Evolutionary conservation across 176 grass and related monocot genomes (phyloP).

Genomic region (Musa acuminata): DNA sequence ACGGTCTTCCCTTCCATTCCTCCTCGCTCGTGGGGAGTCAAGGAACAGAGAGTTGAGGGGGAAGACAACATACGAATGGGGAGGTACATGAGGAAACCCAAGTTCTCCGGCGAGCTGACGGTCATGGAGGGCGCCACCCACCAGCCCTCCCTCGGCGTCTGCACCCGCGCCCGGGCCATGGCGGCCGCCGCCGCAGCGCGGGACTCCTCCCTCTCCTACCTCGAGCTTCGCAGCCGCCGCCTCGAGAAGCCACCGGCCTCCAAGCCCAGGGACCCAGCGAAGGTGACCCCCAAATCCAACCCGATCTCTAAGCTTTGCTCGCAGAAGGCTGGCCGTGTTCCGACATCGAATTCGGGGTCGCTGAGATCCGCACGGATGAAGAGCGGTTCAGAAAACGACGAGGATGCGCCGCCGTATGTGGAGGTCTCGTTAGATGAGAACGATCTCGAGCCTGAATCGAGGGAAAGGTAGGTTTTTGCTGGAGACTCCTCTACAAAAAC

Average conservation of each 20-base stretch:
- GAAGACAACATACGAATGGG: not conserved
- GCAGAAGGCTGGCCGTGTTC: not conserved
- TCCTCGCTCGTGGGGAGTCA: no score
- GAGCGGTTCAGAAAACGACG: not conserved
- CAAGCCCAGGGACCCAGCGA: not conserved
- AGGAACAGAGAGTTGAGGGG: not conserved
- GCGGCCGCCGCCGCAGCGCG: slow-evolving; percentile 18
- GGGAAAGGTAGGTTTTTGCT: slow-evolving; percentile 17
- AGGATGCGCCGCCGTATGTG: not conserved
- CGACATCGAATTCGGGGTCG: not conserved
- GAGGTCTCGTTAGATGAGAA: slow-evolving; percentile 17
- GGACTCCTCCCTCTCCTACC: slow-evolving; percentile 6
- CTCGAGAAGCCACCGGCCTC: not conserved
- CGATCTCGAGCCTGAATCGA: slow-evolving; percentile 5
- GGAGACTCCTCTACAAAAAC: not conserved
- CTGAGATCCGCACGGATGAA: not conserved
- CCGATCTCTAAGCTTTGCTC: not conserved
- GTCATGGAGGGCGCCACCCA: slow-evolving; percentile 17
- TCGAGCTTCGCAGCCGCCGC: slow-evolving; percentile 7
- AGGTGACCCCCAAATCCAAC: not conserved
- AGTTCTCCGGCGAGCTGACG: slow-evolving; percentile 11
- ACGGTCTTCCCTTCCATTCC: not conserved
- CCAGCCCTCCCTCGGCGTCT: slow-evolving; percentile 58
- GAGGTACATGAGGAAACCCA: slow-evolving; percentile 20
- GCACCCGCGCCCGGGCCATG: slow-evolving; percentile 71